Evolutionary conservation across 2,329 filamentous ascomycete genomes (phyloP).

Genomic region (Stachybotrys elegans): DNA sequence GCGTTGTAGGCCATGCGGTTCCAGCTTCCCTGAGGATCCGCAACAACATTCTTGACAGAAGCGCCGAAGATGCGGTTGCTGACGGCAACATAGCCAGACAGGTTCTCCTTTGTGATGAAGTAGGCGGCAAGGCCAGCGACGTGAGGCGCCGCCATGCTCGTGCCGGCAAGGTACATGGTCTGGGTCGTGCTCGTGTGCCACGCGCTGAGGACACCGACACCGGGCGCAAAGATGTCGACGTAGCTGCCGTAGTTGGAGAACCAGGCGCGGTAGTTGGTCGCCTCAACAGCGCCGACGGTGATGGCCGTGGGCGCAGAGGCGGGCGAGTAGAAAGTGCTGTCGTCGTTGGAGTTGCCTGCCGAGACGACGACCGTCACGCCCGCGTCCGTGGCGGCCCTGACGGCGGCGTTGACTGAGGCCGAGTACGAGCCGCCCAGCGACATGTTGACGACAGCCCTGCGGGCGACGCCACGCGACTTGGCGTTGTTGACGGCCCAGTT

Average conservation of each 20-base stretch:
- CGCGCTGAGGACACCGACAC: background rate
- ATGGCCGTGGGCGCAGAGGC: background rate
- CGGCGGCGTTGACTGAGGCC: background rate
- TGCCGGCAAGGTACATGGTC: conserved; percentile 5
- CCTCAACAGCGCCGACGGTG: conserved; percentile 2
- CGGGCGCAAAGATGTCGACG: conserved; percentile 2
- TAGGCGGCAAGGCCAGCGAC: conserved; percentile 59
- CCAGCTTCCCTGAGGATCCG: background rate
- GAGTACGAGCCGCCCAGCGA: conserved; percentile 4
- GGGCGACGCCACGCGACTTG: background rate
- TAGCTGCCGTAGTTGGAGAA: conserved; percentile 1
- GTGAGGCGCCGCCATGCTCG: conserved; percentile 45
- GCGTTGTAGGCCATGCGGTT: conserved; percentile 8
- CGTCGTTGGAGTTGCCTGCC: background rate
- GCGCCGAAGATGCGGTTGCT: conserved; percentile 7
- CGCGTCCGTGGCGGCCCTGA: background rate
- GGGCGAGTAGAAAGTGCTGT: background rate
- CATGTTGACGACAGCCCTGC: conserved; percentile 3
- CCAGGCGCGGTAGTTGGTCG: background rate
- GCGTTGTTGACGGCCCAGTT: conserved; percentile 27
- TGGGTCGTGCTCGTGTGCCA: background rate
- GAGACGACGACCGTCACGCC: background rate
- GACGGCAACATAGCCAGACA: conserved; percentile 3
- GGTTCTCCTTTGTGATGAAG: conserved; percentile 33
- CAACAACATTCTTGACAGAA: background rate